Evolutionary conservation across 331 rosid species (phyloP).

Genomic region (Telfairia occidentalis): DNA sequence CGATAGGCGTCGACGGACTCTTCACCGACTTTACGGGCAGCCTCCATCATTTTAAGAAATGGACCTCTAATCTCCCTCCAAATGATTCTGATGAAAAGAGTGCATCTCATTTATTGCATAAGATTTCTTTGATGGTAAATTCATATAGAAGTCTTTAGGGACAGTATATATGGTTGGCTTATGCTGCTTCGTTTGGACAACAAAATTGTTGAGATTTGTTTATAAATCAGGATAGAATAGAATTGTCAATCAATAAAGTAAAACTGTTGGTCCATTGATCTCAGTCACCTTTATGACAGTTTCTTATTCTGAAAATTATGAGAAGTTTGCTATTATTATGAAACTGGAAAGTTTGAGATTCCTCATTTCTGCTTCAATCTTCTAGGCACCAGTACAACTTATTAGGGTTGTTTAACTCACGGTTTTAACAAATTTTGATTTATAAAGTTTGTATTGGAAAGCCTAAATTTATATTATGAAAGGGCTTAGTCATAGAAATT

Average conservation of each 20-base stretch:
- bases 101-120: conserved; percentile 48
- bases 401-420: not conserved
- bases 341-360: not conserved
- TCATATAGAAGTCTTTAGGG: conserved; percentile 24
- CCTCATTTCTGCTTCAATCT: not conserved
- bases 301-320: not conserved
- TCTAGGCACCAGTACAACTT: not conserved
- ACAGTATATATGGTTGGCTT: not conserved
- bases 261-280: not conserved
- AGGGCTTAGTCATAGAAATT: not conserved
- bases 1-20: conserved; percentile 71
- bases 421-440: not conserved
- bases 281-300: not conserved
- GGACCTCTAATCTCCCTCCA: conserved; percentile 27
- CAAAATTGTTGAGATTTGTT: not conserved
- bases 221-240: not conserved
- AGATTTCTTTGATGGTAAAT: conserved; percentile 45
- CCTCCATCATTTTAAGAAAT: conserved; percentile 57
- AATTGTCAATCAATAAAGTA: not conserved
- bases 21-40: conserved; percentile 92
- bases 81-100: conserved; percentile 13
- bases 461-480: not conserved
- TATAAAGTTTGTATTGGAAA: not conserved
- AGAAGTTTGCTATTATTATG: not conserved
- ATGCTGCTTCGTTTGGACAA: conserved; percentile 8